These are phyloP conservation scores for Dictyostelium capitatum DNA, from an alignment of 78 protist species.

Conservation along the genomic window DNA sequence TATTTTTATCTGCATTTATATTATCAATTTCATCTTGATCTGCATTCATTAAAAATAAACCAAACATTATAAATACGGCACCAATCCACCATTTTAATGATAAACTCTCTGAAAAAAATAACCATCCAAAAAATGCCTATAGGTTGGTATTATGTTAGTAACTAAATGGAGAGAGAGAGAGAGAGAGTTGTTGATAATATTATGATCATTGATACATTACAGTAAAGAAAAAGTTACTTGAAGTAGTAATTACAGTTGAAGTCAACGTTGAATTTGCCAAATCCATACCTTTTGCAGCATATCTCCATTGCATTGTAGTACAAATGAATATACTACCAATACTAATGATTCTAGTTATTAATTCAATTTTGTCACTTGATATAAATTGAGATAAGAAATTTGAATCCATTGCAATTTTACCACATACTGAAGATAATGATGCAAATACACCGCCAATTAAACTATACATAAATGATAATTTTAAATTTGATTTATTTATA, in stretches of 20 bases:
- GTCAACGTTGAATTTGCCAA: slow-evolving; percentile 38
- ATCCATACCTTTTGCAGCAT: slow-evolving; percentile 78
- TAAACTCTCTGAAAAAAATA: slow-evolving; percentile 51
- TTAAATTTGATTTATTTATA: neutral
- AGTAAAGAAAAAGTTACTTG: slow-evolving; percentile 70
- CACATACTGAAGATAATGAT: slow-evolving; percentile 55
- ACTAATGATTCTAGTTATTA: slow-evolving; percentile 40
- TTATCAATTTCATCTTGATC: slow-evolving; percentile 12
- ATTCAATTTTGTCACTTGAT: slow-evolving; percentile 24
- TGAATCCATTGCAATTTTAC: slow-evolving; percentile 56
- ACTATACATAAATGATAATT: slow-evolving; percentile 41
- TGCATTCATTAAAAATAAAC: slow-evolving; percentile 66
- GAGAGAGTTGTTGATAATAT: too few species aligned
- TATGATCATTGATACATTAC: slow-evolving; percentile 24
- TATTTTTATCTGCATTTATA: neutral
- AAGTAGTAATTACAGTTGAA: slow-evolving; percentile 69
- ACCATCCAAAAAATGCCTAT: slow-evolving; percentile 81
- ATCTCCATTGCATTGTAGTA: slow-evolving; percentile 79
- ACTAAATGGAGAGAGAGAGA: too few species aligned
- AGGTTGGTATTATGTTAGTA: too few species aligned
- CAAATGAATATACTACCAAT: slow-evolving; percentile 49
- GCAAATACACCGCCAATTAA: slow-evolving; percentile 77
- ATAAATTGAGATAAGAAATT: slow-evolving; percentile 34
- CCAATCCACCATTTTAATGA: slow-evolving; percentile 64
- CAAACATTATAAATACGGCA: slow-evolving; percentile 46